These are phyloP conservation scores for Synchytrium microbalum DNA, from an alignment of 371 early-diverging fungal genomes.

Conservation along the genomic window DNA sequence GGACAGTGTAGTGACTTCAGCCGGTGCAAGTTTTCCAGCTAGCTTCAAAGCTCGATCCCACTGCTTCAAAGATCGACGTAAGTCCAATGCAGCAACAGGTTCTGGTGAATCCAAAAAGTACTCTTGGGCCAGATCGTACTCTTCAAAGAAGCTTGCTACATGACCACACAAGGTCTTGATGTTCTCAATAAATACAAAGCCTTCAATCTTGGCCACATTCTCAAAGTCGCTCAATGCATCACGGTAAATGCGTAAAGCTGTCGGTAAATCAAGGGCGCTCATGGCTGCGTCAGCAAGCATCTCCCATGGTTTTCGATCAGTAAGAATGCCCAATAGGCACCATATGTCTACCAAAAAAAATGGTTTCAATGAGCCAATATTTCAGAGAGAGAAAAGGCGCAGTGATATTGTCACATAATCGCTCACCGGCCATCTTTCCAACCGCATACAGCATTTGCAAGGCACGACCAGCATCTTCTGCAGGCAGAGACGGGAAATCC, in stretches of 20 bases:
- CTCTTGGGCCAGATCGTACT: conserved; percentile 38
- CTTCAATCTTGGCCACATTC: conserved; percentile 30
- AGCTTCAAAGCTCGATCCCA: conserved; percentile 44
- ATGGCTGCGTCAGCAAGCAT: conserved; percentile 36
- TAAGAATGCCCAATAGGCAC: conserved; percentile 18
- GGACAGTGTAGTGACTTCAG: conserved; percentile 32
- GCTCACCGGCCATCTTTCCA: conserved; percentile 25
- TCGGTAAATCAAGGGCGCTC: conserved; percentile 26
- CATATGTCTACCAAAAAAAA: conserved; percentile 25
- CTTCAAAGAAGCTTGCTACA: conserved; percentile 30
- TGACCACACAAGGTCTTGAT: conserved; percentile 30
- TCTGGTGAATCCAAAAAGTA: conserved; percentile 30
- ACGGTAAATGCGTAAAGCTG: conserved; percentile 36
- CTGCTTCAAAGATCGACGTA: conserved; percentile 35
- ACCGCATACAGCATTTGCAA: conserved; percentile 30
- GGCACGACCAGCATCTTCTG: conserved; percentile 30
- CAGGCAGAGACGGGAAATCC: conserved; percentile 15
- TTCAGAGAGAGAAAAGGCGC: not conserved
- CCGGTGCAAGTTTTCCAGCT: conserved; percentile 31
- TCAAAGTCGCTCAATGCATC: conserved; percentile 33
- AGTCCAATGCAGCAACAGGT: conserved; percentile 32
- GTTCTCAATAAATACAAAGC: conserved; percentile 30
- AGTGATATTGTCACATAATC: conserved; percentile 4
- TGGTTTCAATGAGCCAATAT: conserved; percentile 1
- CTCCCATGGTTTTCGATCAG: conserved; percentile 29